Base-by-base conservation (phyloP, 805 yeast species). In the Kuraishia capsulata region DNA sequence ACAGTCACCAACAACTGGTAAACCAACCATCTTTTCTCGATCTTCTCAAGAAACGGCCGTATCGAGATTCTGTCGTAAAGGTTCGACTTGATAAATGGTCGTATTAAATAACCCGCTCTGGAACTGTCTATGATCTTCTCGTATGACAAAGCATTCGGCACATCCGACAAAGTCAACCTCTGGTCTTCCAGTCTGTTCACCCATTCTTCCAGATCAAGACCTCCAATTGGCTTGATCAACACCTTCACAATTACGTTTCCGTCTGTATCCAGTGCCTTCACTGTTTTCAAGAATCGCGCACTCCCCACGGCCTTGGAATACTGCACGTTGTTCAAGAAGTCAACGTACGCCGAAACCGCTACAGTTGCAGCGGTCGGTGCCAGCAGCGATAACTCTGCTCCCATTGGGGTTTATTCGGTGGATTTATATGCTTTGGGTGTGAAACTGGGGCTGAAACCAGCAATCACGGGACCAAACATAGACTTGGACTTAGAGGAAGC, bases 291-390 rank as follows among this genome's bases (percentile, higher is more conserved):
- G 56, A 89, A 89, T 38, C 96, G 69, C 8, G 94, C 79, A 34
- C 88, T 78, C 41, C 88, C 87, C 34, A 88, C 60, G 32, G 83
- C 80, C 39, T 79, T 76, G 2, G 81, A 68, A 53, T 86, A 90
- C 49, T 85, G 90, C 30, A 83, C 68, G 43, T 78, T 77, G 19
- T 77, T 78, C 9, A 90, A 65, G 32, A 84, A 86, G 50, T 88
- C 88, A 21, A 90, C 74, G 48, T 89, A 90, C 1, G 97, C 89
- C 18, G 90, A 87, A 2, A 88, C 70, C 5, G 95, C 96, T 50
- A 90, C 85, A 1, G 96, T 85, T 3, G 95, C 88, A 1, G 95
- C 87, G 3, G 95, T 78, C 10, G 96, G 96, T 8, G 96, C 85
- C 54, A 87, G 62, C 25, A 85, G 65, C 2, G 97, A 89, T 43